Conservation (phyloP, 495 filamentous ascomycete genomes). For the Penicillium verhagenii region DNA sequence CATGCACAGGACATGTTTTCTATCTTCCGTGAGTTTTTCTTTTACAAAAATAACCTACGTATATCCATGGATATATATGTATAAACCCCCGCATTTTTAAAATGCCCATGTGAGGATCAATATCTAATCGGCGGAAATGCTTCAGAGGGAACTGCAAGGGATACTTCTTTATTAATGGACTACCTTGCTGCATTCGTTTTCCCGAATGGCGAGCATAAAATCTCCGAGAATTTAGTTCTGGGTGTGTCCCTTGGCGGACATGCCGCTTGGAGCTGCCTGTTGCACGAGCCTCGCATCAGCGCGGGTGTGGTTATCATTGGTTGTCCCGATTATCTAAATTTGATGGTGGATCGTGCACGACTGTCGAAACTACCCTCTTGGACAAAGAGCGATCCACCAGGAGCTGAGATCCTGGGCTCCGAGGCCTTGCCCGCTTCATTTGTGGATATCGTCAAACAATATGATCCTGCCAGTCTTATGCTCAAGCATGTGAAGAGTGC, state of each 20-base stretch:
- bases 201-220: constrained; percentile 44
- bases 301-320: constrained; percentile 80
- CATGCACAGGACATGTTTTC: constrained; percentile 91
- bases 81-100: not conserved
- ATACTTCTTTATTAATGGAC: constrained; percentile 69
- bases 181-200: constrained; percentile 76
- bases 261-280: constrained; percentile 76
- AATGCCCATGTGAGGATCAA: no score
- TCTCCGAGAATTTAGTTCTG: constrained; percentile 70
- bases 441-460: constrained; percentile 56
- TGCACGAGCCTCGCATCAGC: constrained; percentile 73
- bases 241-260: constrained; percentile 89
- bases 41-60: no score
- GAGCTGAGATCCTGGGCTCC: constrained; percentile 68
- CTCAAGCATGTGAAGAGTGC: constrained; percentile 50
- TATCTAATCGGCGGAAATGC: not conserved
- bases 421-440: constrained; percentile 70
- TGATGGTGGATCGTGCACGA: constrained; percentile 76
- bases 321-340: constrained; percentile 79
- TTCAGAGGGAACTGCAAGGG: constrained; percentile 68
- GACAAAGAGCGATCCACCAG: constrained; percentile 51
- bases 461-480: constrained; percentile 69
- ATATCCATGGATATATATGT: no score
- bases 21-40: constrained; percentile 49
- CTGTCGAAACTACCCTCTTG: constrained; percentile 67